Percentiles rank a stretch among this genome's conserved stretches.
Evolutionary conservation across 768 basidiomycete species (phyloP).

Genomic region (Pholiota molesta): DNA sequence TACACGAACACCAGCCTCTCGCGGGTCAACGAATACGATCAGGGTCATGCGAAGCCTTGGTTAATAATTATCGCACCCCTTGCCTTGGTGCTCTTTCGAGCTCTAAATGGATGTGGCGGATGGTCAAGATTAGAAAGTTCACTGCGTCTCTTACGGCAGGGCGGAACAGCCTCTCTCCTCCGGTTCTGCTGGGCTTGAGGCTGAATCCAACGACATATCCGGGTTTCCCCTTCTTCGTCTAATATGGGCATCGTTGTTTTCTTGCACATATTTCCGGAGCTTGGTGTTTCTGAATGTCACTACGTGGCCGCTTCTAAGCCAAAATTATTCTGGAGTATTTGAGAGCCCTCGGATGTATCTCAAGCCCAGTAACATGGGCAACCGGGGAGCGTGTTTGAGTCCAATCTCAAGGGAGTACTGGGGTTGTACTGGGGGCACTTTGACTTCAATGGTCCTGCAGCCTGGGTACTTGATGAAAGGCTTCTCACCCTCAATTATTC

Average conservation of each 20-base stretch:
- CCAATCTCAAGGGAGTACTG: not conserved
- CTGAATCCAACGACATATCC: not conserved
- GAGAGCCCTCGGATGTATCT: not conserved
- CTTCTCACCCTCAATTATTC: conserved; percentile 24
- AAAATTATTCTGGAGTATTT: not conserved
- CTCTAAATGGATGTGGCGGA: not conserved
- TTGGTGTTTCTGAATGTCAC: conserved; percentile 8
- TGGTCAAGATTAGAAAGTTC: not conserved
- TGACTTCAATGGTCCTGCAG: not conserved
- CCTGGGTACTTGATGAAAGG: conserved; percentile 6
- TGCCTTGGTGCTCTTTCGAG: not conserved
- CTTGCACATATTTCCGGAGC: conserved; percentile 23
- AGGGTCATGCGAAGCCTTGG: not conserved
- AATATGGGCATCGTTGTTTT: conserved; percentile 27
- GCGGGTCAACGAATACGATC: not conserved
- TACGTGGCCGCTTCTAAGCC: not conserved
- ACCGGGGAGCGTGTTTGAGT: conserved; percentile 9
- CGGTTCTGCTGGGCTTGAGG: not conserved
- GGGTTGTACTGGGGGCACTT: not conserved
- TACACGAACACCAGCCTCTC: not conserved
- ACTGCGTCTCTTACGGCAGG: not conserved
- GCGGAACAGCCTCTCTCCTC: not conserved
- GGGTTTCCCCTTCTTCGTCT: conserved; percentile 13
- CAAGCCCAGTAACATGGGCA: conserved; percentile 3
- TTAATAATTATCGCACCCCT: not conserved